A percentile compares a stretch with the other conserved stretches of the same genome.
These are phyloP conservation scores for Epichloe amarillans DNA, from an alignment of 2,329 filamentous ascomycete species.

Conservation along the genomic window DNA sequence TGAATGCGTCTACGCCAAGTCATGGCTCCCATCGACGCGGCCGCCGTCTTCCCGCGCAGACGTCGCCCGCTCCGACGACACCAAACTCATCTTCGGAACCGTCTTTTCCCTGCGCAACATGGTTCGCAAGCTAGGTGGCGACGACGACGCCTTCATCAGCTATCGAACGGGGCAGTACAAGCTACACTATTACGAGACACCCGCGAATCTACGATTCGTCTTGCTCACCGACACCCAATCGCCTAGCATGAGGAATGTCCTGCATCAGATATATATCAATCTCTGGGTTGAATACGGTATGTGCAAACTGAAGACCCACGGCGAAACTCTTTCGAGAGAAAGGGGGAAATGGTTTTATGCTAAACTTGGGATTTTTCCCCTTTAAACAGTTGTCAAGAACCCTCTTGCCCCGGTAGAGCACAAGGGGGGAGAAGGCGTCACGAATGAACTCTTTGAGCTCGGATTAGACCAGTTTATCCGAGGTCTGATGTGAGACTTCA, in stretches of 20 bases:
- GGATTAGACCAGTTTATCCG: constrained; percentile 67
- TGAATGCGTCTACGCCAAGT: constrained; percentile 91
- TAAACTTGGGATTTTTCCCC: not conserved
- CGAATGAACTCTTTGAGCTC: constrained; percentile 58
- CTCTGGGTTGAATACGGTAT: constrained; percentile 90
- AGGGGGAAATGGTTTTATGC: no score
- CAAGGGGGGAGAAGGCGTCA: constrained; percentile 53
- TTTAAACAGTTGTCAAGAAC: constrained; percentile 52
- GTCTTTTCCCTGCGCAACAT: constrained; percentile 95
- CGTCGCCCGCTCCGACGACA: constrained; percentile 55
- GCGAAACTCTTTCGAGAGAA: no score
- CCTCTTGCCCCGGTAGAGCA: constrained; percentile 56
- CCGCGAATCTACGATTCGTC: constrained; percentile 88
- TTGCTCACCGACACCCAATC: constrained; percentile 88
- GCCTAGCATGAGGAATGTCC: constrained; percentile 79
- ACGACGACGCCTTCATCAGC: constrained; percentile 88
- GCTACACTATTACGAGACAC: constrained; percentile 97
- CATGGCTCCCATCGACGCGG: constrained; percentile 51
- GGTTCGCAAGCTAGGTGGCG: constrained; percentile 85
- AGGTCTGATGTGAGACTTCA: constrained; percentile 38
- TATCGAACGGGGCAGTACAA: constrained; percentile 94
- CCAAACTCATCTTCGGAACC: constrained; percentile 94
- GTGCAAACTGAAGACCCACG: constrained; percentile 9
- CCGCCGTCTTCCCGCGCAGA: constrained; percentile 29
- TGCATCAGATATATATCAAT: constrained; percentile 98